Conservation (phyloP, 1,139 yeast genomes). For the Tardiomyces digboiensis region DNA sequence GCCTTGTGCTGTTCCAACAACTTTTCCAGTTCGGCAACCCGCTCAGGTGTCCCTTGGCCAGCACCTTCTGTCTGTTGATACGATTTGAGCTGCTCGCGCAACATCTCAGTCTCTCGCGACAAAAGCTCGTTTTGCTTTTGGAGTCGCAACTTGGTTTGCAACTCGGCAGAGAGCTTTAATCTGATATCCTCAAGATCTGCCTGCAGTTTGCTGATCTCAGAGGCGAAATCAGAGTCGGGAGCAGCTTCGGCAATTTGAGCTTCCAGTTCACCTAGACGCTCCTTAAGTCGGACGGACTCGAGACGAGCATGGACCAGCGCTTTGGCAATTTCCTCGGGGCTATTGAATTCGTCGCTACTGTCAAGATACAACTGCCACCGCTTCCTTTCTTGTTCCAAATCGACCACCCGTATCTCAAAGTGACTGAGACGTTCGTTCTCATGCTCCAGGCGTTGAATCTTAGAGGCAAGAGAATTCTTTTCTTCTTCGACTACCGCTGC, state of each 20-base stretch:
- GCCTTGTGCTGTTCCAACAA: neutral
- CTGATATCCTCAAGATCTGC: conserved; percentile 26
- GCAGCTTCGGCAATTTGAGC: conserved; percentile 19
- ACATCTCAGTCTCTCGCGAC: conserved; percentile 47
- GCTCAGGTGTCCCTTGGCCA: neutral
- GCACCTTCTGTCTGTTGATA: neutral
- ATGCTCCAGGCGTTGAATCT: neutral
- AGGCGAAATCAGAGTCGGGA: conserved; percentile 17
- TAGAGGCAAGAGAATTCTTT: neutral
- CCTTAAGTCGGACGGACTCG: conserved; percentile 23
- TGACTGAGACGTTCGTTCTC: conserved; percentile 2
- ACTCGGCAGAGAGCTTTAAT: conserved; percentile 24
- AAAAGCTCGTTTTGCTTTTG: conserved; percentile 47
- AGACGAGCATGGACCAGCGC: conserved; percentile 24
- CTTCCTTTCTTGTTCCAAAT: neutral
- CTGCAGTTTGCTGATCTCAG: conserved; percentile 8
- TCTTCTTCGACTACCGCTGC: neutral
- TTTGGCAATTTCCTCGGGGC: conserved; percentile 24
- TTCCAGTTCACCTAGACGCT: conserved; percentile 26
- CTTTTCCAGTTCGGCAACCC: neutral
- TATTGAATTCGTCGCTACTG: neutral
- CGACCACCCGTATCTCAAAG: conserved; percentile 1
- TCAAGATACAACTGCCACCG: neutral
- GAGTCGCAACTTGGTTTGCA: conserved; percentile 33
- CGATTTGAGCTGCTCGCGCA: neutral